Percentiles rank a stretch among this genome's conserved stretches.
Evolutionary conservation across 768 basidiomycete genomes (phyloP).

Genomic region (Gelatoporia subvermispora): DNA sequence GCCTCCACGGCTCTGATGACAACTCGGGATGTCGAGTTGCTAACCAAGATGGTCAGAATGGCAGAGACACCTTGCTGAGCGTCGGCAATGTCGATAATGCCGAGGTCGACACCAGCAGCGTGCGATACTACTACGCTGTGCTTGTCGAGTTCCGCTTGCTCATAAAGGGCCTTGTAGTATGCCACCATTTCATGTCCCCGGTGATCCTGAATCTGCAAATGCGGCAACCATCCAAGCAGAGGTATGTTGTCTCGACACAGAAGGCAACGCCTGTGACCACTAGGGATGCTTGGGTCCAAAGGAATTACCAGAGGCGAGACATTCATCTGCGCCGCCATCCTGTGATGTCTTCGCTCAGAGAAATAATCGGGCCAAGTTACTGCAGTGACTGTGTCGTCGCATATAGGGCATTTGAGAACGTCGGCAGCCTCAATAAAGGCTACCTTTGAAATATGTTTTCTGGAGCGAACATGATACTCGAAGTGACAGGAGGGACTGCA

Average conservation of each 20-base stretch:
- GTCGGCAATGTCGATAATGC: slow-evolving; percentile 11
- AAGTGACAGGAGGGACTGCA: not conserved
- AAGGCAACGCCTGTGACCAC: slow-evolving; percentile 7
- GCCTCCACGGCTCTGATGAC: not conserved
- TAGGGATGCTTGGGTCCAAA: slow-evolving; percentile 13
- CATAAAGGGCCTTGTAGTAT: slow-evolving; percentile 37
- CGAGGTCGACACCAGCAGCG: slow-evolving; percentile 19
- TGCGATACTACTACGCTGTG: slow-evolving; percentile 35
- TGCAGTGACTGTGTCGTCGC: slow-evolving; percentile 3
- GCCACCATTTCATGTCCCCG: slow-evolving; percentile 32
- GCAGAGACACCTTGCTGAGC: slow-evolving; percentile 3
- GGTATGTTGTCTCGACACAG: slow-evolving; percentile 27
- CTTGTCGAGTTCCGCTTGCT: slow-evolving; percentile 53
- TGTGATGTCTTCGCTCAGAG: not conserved
- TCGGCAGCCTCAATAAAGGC: no score
- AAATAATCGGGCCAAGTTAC: slow-evolving; percentile 20
- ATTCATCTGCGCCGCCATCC: not conserved
- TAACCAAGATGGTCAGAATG: slow-evolving; percentile 6
- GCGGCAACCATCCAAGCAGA: slow-evolving; percentile 29
- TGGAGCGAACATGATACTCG: not conserved
- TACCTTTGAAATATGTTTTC: no score
- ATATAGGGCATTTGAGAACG: slow-evolving; percentile 8
- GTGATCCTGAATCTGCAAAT: slow-evolving; percentile 29
- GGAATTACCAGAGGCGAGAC: slow-evolving; percentile 3
- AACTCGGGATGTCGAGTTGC: slow-evolving; percentile 1